These are phyloP conservation scores for Parmales sp. DNA, from an alignment of 108 stramenopile genomes.

Conservation along the genomic window DNA sequence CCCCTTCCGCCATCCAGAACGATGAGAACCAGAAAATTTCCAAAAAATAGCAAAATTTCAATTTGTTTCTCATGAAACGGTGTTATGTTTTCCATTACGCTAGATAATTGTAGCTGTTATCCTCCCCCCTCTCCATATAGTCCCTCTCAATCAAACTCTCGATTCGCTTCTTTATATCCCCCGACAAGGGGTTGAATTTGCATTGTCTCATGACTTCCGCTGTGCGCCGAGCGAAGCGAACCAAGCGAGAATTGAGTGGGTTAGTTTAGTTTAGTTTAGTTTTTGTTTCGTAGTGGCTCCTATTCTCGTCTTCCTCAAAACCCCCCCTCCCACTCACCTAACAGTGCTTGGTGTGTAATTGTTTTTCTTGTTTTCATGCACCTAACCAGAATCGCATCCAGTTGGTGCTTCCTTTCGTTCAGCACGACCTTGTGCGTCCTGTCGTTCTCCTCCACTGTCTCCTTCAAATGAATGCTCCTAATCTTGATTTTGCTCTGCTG, in stretches of 20 bases:
- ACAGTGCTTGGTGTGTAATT: constrained; percentile 68
- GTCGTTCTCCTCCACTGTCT: constrained; percentile 78
- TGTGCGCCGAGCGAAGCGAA: no score
- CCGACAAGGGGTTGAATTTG: constrained; percentile 71
- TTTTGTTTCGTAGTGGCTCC: no score
- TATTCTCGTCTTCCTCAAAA: no score
- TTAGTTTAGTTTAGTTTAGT: no score
- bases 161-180: constrained; percentile 89
- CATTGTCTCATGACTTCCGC: constrained; percentile 82
- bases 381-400: constrained; percentile 91
- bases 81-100: no score
- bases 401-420: constrained; percentile 83
- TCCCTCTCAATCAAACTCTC: constrained; percentile 95
- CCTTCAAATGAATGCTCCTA: constrained; percentile 86
- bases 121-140: constrained; percentile 87
- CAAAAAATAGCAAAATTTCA: no score
- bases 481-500: constrained; percentile 83
- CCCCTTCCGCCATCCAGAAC: no score
- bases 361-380: constrained; percentile 98
- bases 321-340: no score
- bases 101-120: constrained; percentile 89
- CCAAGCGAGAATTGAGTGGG: no score
- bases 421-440: constrained; percentile 83
- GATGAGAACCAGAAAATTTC: no score
- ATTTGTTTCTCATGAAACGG: no score